Base-by-base conservation (phyloP, 2,329 filamentous ascomycete genomes). In the Aspergillus puulaauensis region DNA sequence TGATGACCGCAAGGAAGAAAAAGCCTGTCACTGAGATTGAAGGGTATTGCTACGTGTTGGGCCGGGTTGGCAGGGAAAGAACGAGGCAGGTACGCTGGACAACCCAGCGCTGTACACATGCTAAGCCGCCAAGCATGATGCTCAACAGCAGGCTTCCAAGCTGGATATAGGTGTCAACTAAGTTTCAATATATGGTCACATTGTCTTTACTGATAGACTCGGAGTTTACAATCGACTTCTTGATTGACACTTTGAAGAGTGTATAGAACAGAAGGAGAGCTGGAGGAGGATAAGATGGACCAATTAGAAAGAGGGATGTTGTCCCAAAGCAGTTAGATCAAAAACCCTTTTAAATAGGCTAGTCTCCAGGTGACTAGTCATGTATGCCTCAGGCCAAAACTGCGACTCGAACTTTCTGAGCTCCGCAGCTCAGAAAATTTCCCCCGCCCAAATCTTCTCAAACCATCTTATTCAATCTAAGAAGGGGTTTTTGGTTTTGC, bases 351-450 rank as follows among this genome's bases (percentile, higher is more conserved):
- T 21, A 56, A 39, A 48, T 27, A 24, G 45, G 45, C 39, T 57
- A 57, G 48, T 21, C 19, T 37, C 17, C 31, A 47, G 35, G 35
- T 57, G 49, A 56, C 37, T 31, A 31, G 27, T 52, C 9, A 41
- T 27, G 23, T 4, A 11, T 56, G 59, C 61, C 57, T 60, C 31
- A 57, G 57, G 61, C 33, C n/a, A 45, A 21, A 24, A 40, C 7
- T 54, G 49, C 50, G 53, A 55, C 58, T 58, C 47, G 27, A 31
- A 53, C 50, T 21, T 54, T 53, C 43, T 41, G 39, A 60, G 62
- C 63, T 63, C 57, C 59, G 54, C 58, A 55, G 58, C 55, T 62
- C 61, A 64, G 59, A 63, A 63, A 65, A 64, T 61, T 65, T 65
- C 57, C 59, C 61, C 61, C 63, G 44, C 54, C 49, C 56, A 50